phyloP scores from a whole-genome alignment of 108 stramenopile species.

The Epipyxis sp. region DNA sequence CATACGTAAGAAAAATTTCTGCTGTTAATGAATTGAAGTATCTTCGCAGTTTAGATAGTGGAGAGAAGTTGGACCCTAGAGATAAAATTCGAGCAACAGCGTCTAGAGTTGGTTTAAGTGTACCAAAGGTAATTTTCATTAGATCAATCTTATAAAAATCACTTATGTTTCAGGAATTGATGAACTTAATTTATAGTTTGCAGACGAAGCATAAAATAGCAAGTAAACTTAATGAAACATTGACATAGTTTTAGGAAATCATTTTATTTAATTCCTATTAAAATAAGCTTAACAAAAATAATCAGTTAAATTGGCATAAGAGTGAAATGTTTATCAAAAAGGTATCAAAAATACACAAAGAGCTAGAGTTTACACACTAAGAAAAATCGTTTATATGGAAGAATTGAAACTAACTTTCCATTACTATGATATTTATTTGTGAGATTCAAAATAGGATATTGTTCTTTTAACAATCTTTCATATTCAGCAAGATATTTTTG shows the following conservation, averaged over 20 bases:
- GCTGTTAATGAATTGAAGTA: background rate
- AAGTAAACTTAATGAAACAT: no score
- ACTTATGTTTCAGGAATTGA: no score
- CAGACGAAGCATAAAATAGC: no score
- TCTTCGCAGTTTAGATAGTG: background rate
- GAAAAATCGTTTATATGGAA: slow-evolving; percentile 13
- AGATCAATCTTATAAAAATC: no score
- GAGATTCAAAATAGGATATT: background rate
- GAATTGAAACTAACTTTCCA: background rate
- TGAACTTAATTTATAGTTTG: no score
- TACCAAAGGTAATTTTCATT: background rate
- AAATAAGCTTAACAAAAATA: no score
- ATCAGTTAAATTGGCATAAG: no score
- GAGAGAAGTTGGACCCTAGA: slow-evolving; percentile 17
- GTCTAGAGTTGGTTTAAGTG: background rate
- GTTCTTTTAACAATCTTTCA: background rate
- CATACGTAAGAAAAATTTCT: background rate
- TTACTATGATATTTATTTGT: slow-evolving; percentile 20
- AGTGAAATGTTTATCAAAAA: no score
- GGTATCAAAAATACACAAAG: no score
- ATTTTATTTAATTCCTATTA: no score
- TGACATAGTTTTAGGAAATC: no score
- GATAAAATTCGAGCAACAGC: background rate
- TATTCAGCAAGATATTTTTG: background rate
- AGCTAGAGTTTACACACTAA: slow-evolving; percentile 12